Base-by-base conservation (phyloP, 805 yeast genomes). In the Suhomyces sp. region DNA sequence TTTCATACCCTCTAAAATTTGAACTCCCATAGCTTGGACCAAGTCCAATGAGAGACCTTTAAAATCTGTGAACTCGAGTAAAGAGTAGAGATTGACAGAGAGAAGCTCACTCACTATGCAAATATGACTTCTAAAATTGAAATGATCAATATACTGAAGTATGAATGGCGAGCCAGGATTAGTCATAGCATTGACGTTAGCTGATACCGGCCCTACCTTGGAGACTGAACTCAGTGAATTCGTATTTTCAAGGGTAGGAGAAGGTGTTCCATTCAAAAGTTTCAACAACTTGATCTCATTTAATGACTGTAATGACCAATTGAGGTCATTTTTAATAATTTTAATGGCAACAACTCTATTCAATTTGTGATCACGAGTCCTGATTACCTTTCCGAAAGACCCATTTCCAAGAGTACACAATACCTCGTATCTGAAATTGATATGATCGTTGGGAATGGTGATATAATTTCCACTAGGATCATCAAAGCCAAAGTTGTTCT, bases 51-150 rank as follows among this genome's bases (percentile, higher is more conserved):
- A 59, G 16, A 81, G 53, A 0, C 86, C 86, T 39, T 58, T 59
- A 48, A 71, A 79, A 19, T 65, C 53, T 0, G 70, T 64, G 1
- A 74, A 46, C 47, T 79, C 80, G 18, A 79, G 54, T 20, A 75
- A 56, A 24, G 87, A 82, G 47, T 74, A 83, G 22, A 87, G 53
- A 39, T 84, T 85, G 12, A 83, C 58, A 0, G 87, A 77, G 13
- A 88, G 62, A 5, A 82, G 57, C 51, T 88, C 95, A 0, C 90
- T 83, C 1, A 78, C 77, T 24, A 87, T 83, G 55, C 95, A 87
- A 64, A 87, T 74, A 51, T 87, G 96, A 14, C 86, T 81, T 39
- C 95, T 68, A 54, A 87, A 88, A 44, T 76, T 77, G 60, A 87
- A 87, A 58, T 84, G 88, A 26, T 80, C 84, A 23, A 66, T 52